Evolutionary conservation across 176 grass and related monocot species (phyloP).

Genomic region (Olyra latifolia): DNA sequence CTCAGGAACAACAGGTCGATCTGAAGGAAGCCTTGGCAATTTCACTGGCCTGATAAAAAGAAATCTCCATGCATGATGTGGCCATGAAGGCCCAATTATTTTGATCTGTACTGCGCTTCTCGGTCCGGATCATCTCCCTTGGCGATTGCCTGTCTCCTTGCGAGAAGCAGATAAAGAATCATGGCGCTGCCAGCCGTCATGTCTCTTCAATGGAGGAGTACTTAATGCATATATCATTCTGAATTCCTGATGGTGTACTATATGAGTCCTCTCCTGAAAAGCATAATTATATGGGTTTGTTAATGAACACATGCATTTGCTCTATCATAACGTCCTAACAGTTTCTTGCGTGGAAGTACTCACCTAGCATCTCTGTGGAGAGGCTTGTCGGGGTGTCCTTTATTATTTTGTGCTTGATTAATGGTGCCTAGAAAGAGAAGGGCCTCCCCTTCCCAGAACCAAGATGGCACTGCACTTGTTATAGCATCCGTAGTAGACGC

Average conservation of each 20-base stretch:
- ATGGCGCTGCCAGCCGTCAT: conserved; percentile 31
- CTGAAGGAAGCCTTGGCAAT: conserved; percentile 1
- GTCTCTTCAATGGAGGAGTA: neutral
- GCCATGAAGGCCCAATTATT: conserved; percentile 30
- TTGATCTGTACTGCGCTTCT: neutral
- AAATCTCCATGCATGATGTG: neutral
- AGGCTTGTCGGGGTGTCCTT: conserved; percentile 20
- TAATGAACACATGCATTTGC: neutral
- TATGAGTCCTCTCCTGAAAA: neutral
- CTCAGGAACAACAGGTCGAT: neutral
- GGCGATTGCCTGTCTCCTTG: conserved; percentile 21
- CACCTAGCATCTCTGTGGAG: neutral
- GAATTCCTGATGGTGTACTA: neutral
- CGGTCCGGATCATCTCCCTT: neutral
- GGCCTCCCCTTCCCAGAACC: neutral
- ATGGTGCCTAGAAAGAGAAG: neutral
- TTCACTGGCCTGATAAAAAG: conserved; percentile 14
- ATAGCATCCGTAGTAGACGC: too few relatives aligned
- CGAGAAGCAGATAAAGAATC: conserved; percentile 30
- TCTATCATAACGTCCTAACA: conserved; percentile 32
- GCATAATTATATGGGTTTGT: neutral
- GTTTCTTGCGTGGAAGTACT: conserved; percentile 33
- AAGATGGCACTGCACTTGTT: conserved; percentile 3
- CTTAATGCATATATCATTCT: neutral
- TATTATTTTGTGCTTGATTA: neutral